Conservation (phyloP, 1,284 basidiomycete species). For the Boletus hoseneyae region DNA sequence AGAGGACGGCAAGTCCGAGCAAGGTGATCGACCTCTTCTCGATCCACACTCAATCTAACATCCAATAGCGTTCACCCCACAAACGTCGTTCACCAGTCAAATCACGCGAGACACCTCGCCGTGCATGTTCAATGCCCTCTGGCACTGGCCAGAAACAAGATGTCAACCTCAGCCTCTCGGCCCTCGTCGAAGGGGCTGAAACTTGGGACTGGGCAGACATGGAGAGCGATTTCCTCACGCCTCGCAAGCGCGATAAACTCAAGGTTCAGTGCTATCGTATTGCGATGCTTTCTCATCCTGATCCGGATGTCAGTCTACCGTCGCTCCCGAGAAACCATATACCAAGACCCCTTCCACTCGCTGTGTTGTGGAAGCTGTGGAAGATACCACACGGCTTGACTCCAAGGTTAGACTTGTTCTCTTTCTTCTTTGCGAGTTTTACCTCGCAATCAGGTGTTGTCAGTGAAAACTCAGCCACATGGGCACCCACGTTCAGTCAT, state of each 20-base stretch:
- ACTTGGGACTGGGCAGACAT: conserved; percentile 53
- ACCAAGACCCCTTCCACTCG: conserved; percentile 42
- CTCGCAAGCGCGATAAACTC: conserved; percentile 25
- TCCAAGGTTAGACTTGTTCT: conserved; percentile 5
- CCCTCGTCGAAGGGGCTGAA: conserved; percentile 43
- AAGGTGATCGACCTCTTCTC: conserved; percentile 10
- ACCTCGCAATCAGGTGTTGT: conserved; percentile 37
- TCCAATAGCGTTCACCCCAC: conserved; percentile 14
- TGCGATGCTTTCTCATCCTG: not conserved
- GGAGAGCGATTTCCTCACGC: conserved; percentile 39
- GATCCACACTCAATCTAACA: not conserved
- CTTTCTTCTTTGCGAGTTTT: conserved; percentile 1
- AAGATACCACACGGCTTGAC: conserved; percentile 27
- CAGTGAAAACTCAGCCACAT: conserved; percentile 40
- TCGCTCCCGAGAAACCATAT: conserved; percentile 24
- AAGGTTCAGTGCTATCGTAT: conserved; percentile 15
- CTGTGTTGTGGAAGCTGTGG: conserved; percentile 48
- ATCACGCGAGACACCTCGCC: conserved; percentile 7
- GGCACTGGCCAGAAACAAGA: not conserved
- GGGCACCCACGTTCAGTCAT: conserved; percentile 45
- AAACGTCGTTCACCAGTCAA: conserved; percentile 24
- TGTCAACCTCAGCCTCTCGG: conserved; percentile 27
- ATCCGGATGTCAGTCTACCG: conserved; percentile 12
- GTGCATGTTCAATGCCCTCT: conserved; percentile 10
- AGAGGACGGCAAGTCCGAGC: conserved; percentile 24